Conservation (phyloP, 2,329 filamentous ascomycete species). For the Ophiostoma himal-ulmi region DNA sequence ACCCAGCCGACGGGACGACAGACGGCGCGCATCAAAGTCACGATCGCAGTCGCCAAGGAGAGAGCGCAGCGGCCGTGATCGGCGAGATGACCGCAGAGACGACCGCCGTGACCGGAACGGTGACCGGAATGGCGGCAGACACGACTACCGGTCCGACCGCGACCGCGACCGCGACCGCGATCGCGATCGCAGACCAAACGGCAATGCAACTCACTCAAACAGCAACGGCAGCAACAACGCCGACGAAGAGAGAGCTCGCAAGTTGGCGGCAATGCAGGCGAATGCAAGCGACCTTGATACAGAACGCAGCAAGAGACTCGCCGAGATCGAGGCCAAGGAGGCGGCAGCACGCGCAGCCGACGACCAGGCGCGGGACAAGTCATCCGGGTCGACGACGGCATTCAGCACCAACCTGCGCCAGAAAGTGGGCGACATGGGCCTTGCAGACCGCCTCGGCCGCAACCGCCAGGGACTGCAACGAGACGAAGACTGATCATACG, state of each 20-base stretch:
- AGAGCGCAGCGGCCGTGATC: slow-evolving; percentile 3
- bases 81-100: neutral
- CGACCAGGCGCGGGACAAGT: slow-evolving; percentile 49
- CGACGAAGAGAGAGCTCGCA: slow-evolving; percentile 52
- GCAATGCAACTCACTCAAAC: neutral
- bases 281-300: slow-evolving; percentile 63
- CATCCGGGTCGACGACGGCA: slow-evolving; percentile 31
- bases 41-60: slow-evolving; percentile 31
- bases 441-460: slow-evolving; percentile 49
- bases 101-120: slow-evolving; percentile 1
- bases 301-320: slow-evolving; percentile 63
- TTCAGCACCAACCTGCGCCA: slow-evolving; percentile 61
- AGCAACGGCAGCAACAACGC: neutral
- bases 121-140: neutral
- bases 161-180: neutral
- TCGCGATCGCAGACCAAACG: neutral
- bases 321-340: slow-evolving; percentile 61
- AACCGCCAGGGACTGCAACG: slow-evolving; percentile 41
- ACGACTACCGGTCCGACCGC: too few relatives aligned
- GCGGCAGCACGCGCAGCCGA: slow-evolving; percentile 60
- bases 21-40: slow-evolving; percentile 28
- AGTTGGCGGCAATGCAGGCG: slow-evolving; percentile 67
- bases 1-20: slow-evolving; percentile 33
- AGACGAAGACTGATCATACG: slow-evolving; percentile 37
- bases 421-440: slow-evolving; percentile 47